Base-by-base conservation (phyloP, 2,329 filamentous ascomycete species). In the Epicoccum nigrum region DNA sequence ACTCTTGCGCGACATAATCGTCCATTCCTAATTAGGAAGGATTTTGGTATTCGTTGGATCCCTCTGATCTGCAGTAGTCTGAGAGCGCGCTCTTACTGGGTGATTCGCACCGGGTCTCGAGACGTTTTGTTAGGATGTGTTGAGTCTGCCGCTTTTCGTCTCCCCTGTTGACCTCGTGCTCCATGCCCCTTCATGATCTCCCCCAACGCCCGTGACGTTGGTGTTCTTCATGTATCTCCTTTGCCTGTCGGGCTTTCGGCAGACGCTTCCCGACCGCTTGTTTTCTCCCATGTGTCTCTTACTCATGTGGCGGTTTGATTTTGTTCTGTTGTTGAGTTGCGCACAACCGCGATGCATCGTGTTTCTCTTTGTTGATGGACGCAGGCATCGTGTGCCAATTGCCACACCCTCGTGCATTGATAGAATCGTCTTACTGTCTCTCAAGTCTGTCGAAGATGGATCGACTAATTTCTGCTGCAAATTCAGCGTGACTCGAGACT, bases 11-110 rank as follows among this genome's bases (percentile, higher is more conserved):
- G 56, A 48, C 55, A 50, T 40, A 54, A 40, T 54, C 56, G 56
- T 62, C 67, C 63, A 62, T 60, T 58, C 67, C 63, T 58, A 49
- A 55, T 64, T 63, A 64, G 67, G 67, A 67, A 69, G 62, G 64
- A 62, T 63, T 63, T 51, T 56, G 48, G 34, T 59, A 54, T 53
- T 55, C 32, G 54, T 54, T 50, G 51, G 55, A 48, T 55, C 59
- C 55, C 59, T 58, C 62, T 64, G 62, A 65, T 68, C 62, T 58
- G 31, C 44, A 48, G 51, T 54, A 53, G 21, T 54, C 45, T 37
- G 47, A 51, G 44, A 51, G 44, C 51, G 60, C 57, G 46, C 52
- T 58, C 60, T 61, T 57, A 60, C 49, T 59, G 58, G 59, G 54
- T 52, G 56, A 53, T 50, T 50, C 51, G 58, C 55, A 54, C 39